Evolutionary conservation across 352 stramenopile genomes (phyloP).

Genomic region (Pythium plurisporium): DNA sequence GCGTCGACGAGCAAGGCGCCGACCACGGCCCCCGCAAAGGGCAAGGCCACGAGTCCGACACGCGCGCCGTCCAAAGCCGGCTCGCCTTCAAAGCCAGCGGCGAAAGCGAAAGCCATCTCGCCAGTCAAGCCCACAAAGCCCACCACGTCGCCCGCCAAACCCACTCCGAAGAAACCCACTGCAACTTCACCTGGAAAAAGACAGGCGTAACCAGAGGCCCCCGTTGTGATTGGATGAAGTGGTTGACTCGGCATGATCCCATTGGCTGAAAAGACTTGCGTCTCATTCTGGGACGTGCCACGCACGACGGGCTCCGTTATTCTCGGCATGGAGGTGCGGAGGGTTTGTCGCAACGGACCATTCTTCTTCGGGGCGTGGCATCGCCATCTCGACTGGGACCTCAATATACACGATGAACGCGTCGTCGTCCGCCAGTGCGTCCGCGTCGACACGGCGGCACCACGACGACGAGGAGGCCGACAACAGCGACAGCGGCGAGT

Average conservation of each 20-base stretch:
- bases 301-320: slow-evolving; percentile 15
- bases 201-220: slow-evolving; percentile 5
- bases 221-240: slow-evolving; percentile 2
- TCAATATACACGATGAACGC: neutral
- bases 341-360: slow-evolving; percentile 1
- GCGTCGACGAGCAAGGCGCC: slow-evolving; percentile 6
- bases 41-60: slow-evolving; percentile 16
- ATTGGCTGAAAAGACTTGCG: slow-evolving; percentile 2
- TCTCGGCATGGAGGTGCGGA: neutral
- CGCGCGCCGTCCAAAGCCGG: slow-evolving; percentile 5
- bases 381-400: no score
- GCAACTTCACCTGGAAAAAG: neutral
- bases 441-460: neutral
- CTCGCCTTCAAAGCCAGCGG: neutral
- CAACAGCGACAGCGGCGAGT: slow-evolving; percentile 16
- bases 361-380: no score
- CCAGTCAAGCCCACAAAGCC: neutral
- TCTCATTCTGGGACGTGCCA: no score
- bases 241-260: neutral
- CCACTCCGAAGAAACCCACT: neutral
- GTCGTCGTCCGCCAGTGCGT: neutral
- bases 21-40: slow-evolving; percentile 10
- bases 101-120: slow-evolving; percentile 1
- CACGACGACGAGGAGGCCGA: neutral
- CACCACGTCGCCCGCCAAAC: neutral